These are phyloP conservation scores for Backusella parvicylindrica DNA, from an alignment of 192 early-diverging fungal genomes.

Conservation along the genomic window DNA sequence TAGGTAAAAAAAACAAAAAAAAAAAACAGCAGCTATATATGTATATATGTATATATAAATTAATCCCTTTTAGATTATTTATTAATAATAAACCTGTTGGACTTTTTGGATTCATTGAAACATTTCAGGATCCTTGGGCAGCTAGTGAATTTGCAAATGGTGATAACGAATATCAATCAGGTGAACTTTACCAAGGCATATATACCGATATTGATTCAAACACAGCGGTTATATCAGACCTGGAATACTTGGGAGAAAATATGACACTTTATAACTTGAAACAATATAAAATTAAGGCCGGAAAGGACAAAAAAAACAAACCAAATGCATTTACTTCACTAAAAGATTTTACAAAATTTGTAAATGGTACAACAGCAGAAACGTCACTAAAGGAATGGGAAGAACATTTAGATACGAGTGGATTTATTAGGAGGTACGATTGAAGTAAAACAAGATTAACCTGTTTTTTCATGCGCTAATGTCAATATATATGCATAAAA, in stretches of 20 bases:
- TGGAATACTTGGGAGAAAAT: not conserved
- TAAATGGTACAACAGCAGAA: not conserved
- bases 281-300: not conserved
- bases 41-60: too few species aligned
- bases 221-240: not conserved
- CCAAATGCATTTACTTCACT: not conserved
- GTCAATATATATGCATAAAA: too few species aligned
- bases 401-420: not conserved
- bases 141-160: constrained; percentile 31
- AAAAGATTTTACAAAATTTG: not conserved
- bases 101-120: constrained; percentile 38
- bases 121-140: constrained; percentile 36
- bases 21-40: too few species aligned
- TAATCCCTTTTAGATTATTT: constrained; percentile 28
- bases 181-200: constrained; percentile 9
- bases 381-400: not conserved
- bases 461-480: too few species aligned
- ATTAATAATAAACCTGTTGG: constrained; percentile 37
- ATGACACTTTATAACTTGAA: not conserved
- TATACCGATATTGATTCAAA: not conserved
- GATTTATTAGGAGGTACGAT: not conserved
- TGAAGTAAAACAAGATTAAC: too few species aligned
- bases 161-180: constrained; percentile 16
- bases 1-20: too few species aligned
- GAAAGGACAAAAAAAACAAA: not conserved